Percentiles rank a stretch among this genome's conserved stretches.
Conservation (phyloP, 768 basidiomycete genomes). For the Lactarius trivialis region DNA sequence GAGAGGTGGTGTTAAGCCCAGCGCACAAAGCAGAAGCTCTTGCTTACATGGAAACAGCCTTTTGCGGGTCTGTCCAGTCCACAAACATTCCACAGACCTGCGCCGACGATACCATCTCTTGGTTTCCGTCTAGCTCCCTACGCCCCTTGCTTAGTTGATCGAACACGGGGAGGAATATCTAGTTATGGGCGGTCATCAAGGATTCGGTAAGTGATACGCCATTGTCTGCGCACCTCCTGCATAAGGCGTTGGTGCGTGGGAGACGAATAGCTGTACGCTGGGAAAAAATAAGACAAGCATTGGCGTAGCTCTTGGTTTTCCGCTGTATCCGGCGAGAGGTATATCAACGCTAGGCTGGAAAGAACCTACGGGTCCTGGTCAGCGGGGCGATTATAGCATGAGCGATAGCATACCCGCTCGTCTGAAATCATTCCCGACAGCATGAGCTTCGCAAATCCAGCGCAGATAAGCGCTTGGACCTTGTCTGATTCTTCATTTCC, state of each 20-base stretch:
- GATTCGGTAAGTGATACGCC: neutral
- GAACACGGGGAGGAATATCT: slow-evolving; percentile 71
- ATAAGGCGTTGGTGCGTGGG: slow-evolving; percentile 66
- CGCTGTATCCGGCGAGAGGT: slow-evolving; percentile 73
- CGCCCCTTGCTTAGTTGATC: slow-evolving; percentile 51
- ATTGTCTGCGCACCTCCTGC: slow-evolving; percentile 45
- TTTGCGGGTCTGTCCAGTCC: slow-evolving; percentile 85
- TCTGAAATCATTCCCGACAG: slow-evolving; percentile 71
- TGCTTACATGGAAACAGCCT: slow-evolving; percentile 50
- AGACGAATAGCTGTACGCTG: slow-evolving; percentile 80
- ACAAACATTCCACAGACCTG: slow-evolving; percentile 75
- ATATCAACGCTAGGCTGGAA: slow-evolving; percentile 47
- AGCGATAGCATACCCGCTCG: slow-evolving; percentile 42
- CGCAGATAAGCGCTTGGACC: slow-evolving; percentile 64
- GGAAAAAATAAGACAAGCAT: slow-evolving; percentile 81
- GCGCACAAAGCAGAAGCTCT: slow-evolving; percentile 18
- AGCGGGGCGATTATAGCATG: neutral
- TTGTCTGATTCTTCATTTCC: slow-evolving; percentile 50
- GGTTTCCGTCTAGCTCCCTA: slow-evolving; percentile 61
- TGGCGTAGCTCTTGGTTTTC: slow-evolving; percentile 82
- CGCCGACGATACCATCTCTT: slow-evolving; percentile 64
- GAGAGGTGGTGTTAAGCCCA: slow-evolving; percentile 1
- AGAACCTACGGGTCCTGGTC: slow-evolving; percentile 34
- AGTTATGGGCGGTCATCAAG: neutral
- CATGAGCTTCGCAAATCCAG: slow-evolving; percentile 84